phyloP scores from a whole-genome alignment of 2,329 filamentous ascomycete genomes.

The Colletotrichum gloeosporioides region DNA sequence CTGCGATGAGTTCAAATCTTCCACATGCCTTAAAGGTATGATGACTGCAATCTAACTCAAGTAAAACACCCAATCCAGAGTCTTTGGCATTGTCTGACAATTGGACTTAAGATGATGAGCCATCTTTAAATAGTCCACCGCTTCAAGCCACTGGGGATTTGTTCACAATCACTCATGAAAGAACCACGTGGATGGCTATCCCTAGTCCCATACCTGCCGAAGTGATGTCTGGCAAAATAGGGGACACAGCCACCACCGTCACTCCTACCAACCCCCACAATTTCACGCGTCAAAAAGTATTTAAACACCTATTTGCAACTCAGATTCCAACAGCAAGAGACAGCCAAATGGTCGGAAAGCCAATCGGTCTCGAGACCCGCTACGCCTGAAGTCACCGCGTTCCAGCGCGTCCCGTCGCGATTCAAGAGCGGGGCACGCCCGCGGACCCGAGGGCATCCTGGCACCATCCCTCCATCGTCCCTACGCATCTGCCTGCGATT shows the following conservation, averaged over 20 bases:
- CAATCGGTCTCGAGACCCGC: no score
- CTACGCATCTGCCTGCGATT: not conserved
- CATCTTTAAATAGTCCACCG: not conserved
- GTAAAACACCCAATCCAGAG: no score
- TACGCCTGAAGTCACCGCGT: not conserved
- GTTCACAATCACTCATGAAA: not conserved
- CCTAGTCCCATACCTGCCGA: no score
- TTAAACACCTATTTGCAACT: rapidly evolving
- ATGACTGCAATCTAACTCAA: no score
- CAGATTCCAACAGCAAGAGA: rapidly evolving
- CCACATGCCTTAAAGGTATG: no score
- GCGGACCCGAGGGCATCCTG: not conserved
- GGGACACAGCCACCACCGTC: not conserved
- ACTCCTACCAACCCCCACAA: not conserved
- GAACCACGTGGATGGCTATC: no score
- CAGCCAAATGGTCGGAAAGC: not conserved
- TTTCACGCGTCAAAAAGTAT: not conserved
- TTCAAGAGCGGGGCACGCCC: not conserved
- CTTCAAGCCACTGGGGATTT: rapidly evolving
- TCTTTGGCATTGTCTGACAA: not conserved
- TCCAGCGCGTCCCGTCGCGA: not conserved
- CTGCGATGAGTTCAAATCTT: not conserved
- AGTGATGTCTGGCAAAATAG: no score
- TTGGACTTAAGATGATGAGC: not conserved
- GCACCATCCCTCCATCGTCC: not conserved